Evolutionary conservation across 1,139 yeast genomes (phyloP).

Genomic region (Lodderomyces orthopsilosis): DNA sequence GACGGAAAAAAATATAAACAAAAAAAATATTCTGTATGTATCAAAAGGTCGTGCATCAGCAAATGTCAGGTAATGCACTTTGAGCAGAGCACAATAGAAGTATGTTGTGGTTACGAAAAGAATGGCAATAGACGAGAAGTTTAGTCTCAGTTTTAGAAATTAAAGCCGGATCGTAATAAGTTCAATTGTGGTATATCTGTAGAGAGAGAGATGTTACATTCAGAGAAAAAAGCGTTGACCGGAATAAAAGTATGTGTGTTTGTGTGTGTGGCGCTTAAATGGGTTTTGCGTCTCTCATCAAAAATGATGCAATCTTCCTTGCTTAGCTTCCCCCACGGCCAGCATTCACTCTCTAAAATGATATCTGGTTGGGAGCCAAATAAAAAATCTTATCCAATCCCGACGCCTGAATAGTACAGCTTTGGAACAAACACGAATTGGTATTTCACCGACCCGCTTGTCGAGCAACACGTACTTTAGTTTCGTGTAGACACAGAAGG

Average conservation of each 20-base stretch:
- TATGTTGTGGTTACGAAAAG: background rate
- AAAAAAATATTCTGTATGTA: background rate
- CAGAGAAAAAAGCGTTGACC: no score
- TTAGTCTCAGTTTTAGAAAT: no score
- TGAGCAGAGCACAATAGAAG: background rate
- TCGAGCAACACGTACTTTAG: no score
- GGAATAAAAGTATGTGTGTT: background rate
- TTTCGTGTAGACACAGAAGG: no score
- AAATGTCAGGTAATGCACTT: background rate
- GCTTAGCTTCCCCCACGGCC: background rate
- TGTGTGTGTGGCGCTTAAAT: background rate
- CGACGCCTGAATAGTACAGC: no score
- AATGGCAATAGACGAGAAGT: background rate
- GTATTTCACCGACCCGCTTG: no score
- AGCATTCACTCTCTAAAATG: background rate
- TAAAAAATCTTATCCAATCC: no score
- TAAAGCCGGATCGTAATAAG: no score
- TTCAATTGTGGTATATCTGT: no score
- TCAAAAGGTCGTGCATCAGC: background rate
- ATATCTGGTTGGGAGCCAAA: no score
- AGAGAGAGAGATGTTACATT: no score
- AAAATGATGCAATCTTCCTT: background rate
- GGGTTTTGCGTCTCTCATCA: background rate
- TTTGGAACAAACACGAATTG: no score
- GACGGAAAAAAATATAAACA: background rate